phyloP scores from a whole-genome alignment of 805 yeast genomes.

The Yamadazyma endophytica region DNA sequence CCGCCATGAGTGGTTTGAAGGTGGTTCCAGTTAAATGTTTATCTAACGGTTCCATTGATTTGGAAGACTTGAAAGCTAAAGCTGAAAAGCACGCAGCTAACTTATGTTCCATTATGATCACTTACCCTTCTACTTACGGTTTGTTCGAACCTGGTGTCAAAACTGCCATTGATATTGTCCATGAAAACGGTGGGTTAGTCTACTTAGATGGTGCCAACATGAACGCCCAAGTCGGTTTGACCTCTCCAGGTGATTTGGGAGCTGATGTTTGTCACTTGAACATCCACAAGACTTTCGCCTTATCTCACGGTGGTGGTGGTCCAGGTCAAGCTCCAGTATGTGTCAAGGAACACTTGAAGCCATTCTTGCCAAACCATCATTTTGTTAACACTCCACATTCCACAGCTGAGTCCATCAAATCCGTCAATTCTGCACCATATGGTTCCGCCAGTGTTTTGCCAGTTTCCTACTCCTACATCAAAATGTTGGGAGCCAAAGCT shows the following conservation, averaged over 20 bases:
- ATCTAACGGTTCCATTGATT: constrained; percentile 79
- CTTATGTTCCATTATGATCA: constrained; percentile 91
- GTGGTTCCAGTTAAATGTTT: constrained; percentile 91
- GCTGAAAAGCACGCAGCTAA: constrained; percentile 64
- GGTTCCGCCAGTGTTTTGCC: constrained; percentile 94
- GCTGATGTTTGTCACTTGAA: constrained; percentile 98
- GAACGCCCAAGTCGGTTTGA: constrained; percentile 98
- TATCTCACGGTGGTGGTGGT: constrained; percentile 99
- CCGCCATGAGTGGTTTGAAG: constrained; percentile 93
- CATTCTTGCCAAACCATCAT: constrained; percentile 79
- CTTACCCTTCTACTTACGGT: constrained; percentile 97
- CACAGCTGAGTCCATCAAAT: constrained; percentile 51
- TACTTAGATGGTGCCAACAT: constrained; percentile 98
- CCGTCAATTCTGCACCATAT: constrained; percentile 91
- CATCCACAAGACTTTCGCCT: constrained; percentile 94
- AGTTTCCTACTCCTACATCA: constrained; percentile 91
- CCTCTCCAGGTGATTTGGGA: constrained; percentile 96
- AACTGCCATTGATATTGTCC: constrained; percentile 81
- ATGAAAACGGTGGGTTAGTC: constrained; percentile 87
- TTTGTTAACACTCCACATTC: constrained; percentile 50
- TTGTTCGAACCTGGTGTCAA: constrained; percentile 89
- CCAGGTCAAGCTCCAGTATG: constrained; percentile 99
- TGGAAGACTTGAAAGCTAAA: constrained; percentile 68
- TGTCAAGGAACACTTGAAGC: constrained; percentile 75
- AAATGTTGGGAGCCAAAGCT: constrained; percentile 84